Percentiles rank a stretch among this genome's conserved stretches.
These are phyloP conservation scores for Candida pseudoviswanathii DNA, from an alignment of 1,139 yeast species.

Conservation along the genomic window DNA sequence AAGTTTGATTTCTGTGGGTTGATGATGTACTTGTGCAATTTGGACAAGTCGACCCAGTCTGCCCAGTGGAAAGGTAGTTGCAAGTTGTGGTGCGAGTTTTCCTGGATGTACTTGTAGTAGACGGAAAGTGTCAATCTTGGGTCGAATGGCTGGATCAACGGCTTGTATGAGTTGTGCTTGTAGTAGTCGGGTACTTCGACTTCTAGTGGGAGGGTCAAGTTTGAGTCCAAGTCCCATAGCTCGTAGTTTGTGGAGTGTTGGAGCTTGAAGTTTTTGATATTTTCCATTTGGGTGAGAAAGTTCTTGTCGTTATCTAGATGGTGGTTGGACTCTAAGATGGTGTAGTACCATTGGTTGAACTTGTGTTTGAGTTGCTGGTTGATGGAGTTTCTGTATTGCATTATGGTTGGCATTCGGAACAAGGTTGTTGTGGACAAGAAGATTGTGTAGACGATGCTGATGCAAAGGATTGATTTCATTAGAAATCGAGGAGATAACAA, in stretches of 20 bases:
- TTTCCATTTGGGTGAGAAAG: slow-evolving; percentile 19
- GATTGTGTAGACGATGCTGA: slow-evolving; percentile 17
- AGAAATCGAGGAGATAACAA: slow-evolving; percentile 14
- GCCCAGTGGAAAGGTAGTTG: slow-evolving; percentile 42
- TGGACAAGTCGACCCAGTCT: slow-evolving; percentile 43
- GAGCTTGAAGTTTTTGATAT: slow-evolving; percentile 19
- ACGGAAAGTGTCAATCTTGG: slow-evolving; percentile 51
- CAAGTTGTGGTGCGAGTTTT: slow-evolving; percentile 8
- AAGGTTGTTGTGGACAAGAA: slow-evolving; percentile 15
- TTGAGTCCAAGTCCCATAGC: slow-evolving; percentile 30
- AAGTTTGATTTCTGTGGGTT: slow-evolving; percentile 13
- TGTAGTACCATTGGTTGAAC: slow-evolving; percentile 22
- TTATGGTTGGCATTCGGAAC: slow-evolving; percentile 14
- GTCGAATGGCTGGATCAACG: slow-evolving; percentile 44
- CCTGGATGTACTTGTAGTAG: slow-evolving; percentile 33
- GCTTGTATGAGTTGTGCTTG: slow-evolving; percentile 15
- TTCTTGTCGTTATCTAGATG: slow-evolving; percentile 22
- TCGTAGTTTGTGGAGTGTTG: slow-evolving; percentile 22
- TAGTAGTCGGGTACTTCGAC: slow-evolving; percentile 24
- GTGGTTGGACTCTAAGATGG: slow-evolving; percentile 21
- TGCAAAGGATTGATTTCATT: slow-evolving; percentile 15
- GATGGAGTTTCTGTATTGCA: slow-evolving; percentile 16
- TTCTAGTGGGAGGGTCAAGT: slow-evolving; percentile 17
- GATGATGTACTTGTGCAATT: slow-evolving; percentile 28
- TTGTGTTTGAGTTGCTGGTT: slow-evolving; percentile 18